Conservation (phyloP, 306 rosid species). For the Malus sieversii region DNA sequence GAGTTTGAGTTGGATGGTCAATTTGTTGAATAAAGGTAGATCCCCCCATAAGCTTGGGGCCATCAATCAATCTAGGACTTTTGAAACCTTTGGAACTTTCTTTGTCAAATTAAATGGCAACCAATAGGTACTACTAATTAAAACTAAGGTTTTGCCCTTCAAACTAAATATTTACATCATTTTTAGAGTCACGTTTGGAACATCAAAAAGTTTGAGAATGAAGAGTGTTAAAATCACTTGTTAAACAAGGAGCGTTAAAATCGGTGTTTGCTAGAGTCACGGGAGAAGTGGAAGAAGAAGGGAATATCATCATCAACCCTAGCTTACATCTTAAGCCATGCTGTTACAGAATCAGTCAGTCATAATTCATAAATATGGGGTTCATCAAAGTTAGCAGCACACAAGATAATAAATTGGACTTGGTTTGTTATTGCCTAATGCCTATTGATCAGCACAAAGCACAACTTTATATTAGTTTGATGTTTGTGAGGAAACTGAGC, state of each 20-base stretch:
- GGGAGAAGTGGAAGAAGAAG: not conserved
- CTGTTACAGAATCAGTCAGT: not conserved
- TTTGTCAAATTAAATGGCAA: not conserved
- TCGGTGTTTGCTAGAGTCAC: not conserved
- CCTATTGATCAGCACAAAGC: not conserved
- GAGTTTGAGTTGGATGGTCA: not conserved
- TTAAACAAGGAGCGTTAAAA: too few species aligned
- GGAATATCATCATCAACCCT: not conserved
- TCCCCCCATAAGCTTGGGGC: not conserved
- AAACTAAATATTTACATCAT: too few species aligned
- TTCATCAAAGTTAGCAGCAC: not conserved
- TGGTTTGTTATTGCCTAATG: not conserved
- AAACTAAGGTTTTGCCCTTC: too few species aligned
- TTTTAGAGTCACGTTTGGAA: too few species aligned
- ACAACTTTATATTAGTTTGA: not conserved
- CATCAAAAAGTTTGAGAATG: too few species aligned
- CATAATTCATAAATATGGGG: not conserved
- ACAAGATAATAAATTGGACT: not conserved
- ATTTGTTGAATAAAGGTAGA: not conserved
- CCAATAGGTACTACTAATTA: too few species aligned
- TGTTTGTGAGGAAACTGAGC: not conserved
- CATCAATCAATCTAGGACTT: not conserved
- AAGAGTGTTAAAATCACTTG: too few species aligned
- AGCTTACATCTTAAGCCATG: not conserved
- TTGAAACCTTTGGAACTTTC: not conserved